Conservation (phyloP, 2,329 filamentous ascomycete genomes). For the Fragosphaeria purpurea region DNA sequence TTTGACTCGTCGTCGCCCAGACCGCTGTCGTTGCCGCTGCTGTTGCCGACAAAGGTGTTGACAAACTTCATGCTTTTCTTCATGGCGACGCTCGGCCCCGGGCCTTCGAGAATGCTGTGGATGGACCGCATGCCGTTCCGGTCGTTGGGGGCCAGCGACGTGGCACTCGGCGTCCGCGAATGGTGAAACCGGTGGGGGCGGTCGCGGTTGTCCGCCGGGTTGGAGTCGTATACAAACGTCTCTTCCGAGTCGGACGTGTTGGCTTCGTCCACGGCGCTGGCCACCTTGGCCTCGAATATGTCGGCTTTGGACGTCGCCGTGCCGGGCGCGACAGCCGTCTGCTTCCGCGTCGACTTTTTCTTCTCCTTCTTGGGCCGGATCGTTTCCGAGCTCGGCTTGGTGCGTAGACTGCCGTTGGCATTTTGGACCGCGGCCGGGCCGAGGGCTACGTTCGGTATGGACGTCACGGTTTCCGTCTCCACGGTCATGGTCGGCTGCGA, state of each 20-base stretch:
- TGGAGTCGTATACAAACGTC: slow-evolving; percentile 98
- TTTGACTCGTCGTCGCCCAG: slow-evolving; percentile 60
- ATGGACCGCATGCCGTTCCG: slow-evolving; percentile 52
- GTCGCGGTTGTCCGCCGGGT: slow-evolving; percentile 61
- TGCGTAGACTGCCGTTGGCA: slow-evolving; percentile 61
- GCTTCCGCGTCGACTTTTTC: slow-evolving; percentile 68
- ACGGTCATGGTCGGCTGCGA: slow-evolving; percentile 88
- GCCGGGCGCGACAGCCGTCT: slow-evolving; percentile 58
- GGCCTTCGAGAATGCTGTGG: slow-evolving; percentile 50
- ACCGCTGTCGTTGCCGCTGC: slow-evolving; percentile 41
- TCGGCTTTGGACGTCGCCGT: slow-evolving; percentile 93
- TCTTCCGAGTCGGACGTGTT: slow-evolving; percentile 96
- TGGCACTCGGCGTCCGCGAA: slow-evolving; percentile 88
- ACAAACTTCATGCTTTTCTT: slow-evolving; percentile 98
- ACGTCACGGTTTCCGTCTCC: slow-evolving; percentile 90
- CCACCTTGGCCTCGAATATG: slow-evolving; percentile 95
- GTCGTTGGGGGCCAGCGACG: slow-evolving; percentile 64
- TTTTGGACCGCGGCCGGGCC: slow-evolving; percentile 56
- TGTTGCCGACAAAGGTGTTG: slow-evolving; percentile 66
- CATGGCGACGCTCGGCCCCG: slow-evolving; percentile 41
- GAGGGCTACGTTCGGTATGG: slow-evolving; percentile 74
- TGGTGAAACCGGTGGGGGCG: slow-evolving; percentile 61
- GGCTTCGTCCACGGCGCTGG: slow-evolving; percentile 88
- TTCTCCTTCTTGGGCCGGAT: slow-evolving; percentile 92
- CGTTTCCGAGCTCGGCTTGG: slow-evolving; percentile 89